These are phyloP conservation scores for Chlorella vulgaris DNA, from an alignment of 139 green algal genomes.

Conservation along the genomic window DNA sequence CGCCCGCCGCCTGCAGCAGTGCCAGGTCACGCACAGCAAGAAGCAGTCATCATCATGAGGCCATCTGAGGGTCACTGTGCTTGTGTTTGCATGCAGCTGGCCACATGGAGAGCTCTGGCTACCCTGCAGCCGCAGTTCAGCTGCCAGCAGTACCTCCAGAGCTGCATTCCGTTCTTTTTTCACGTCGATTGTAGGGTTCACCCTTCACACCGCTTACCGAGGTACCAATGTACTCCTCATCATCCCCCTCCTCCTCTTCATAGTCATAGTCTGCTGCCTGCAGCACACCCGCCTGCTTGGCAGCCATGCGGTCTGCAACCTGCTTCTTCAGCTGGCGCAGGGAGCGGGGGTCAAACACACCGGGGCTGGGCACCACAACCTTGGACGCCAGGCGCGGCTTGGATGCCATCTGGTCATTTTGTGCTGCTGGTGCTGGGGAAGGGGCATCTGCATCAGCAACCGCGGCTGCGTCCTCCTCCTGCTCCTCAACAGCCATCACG, in stretches of 20 bases:
- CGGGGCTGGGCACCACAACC: conserved; percentile 24
- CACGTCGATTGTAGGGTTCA: background rate
- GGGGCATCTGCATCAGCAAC: background rate
- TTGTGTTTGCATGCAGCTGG: no score
- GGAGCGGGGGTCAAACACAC: conserved; percentile 11
- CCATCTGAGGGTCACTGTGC: no score
- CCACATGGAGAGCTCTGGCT: no score
- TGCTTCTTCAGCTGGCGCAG: conserved; percentile 23
- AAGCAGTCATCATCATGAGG: no score
- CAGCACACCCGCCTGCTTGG: conserved; percentile 6
- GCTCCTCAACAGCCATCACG: background rate
- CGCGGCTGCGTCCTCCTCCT: background rate
- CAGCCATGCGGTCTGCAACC: conserved; percentile 17
- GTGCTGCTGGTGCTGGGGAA: background rate
- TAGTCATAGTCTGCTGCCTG: background rate
- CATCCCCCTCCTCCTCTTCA: background rate
- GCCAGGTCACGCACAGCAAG: background rate
- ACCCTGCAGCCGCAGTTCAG: no score
- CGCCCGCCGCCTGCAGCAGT: background rate
- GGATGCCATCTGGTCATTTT: background rate
- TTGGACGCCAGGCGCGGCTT: conserved; percentile 9
- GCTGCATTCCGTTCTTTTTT: background rate
- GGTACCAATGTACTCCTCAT: conserved; percentile 1
- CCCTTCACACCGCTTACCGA: no score
- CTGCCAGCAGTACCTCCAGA: no score